phyloP scores from a whole-genome alignment of 345 rosid genomes.

The Hibiscus tridactylites region DNA sequence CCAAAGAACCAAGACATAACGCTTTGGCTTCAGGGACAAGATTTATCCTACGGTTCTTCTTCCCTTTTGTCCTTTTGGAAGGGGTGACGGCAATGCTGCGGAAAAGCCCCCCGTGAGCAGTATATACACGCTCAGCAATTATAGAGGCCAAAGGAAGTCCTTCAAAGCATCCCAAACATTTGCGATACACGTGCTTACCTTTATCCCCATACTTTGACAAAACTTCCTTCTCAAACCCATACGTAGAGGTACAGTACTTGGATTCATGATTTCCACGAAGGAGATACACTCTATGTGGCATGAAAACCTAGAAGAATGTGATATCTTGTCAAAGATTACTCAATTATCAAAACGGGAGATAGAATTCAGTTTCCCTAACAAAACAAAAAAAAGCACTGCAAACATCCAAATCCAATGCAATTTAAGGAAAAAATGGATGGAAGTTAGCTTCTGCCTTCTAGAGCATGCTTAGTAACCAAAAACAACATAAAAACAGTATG shows the following conservation, averaged over 20 bases:
- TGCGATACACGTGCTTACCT: constrained; percentile 83
- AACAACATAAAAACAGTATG: background rate
- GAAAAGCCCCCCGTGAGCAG: constrained; percentile 98
- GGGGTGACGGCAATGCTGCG: constrained; percentile 48
- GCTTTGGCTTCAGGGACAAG: constrained; percentile 36
- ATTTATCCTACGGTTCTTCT: constrained; percentile 53
- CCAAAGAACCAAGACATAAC: constrained; percentile 70
- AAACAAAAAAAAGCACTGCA: background rate
- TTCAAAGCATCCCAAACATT: constrained; percentile 94
- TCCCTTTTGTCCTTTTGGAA: constrained; percentile 63
- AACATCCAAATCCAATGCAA: background rate
- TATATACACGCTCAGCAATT: constrained; percentile 68
- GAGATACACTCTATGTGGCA: constrained; percentile 80
- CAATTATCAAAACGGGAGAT: background rate
- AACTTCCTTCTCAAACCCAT: constrained; percentile 92
- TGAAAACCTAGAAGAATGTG: constrained; percentile 38
- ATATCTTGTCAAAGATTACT: background rate
- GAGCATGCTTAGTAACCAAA: too few species aligned
- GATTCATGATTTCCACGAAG: constrained; percentile 98
- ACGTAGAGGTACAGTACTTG: constrained; percentile 89
- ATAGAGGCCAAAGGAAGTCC: constrained; percentile 89
- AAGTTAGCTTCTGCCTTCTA: too few species aligned
- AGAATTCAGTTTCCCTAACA: background rate
- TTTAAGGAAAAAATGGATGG: background rate
- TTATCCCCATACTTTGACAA: constrained; percentile 65